Evolutionary conservation across 768 basidiomycete species (phyloP), one percentile per base, ranked within the genome.

Genomic region (Boletus reticuloceps): DNA sequence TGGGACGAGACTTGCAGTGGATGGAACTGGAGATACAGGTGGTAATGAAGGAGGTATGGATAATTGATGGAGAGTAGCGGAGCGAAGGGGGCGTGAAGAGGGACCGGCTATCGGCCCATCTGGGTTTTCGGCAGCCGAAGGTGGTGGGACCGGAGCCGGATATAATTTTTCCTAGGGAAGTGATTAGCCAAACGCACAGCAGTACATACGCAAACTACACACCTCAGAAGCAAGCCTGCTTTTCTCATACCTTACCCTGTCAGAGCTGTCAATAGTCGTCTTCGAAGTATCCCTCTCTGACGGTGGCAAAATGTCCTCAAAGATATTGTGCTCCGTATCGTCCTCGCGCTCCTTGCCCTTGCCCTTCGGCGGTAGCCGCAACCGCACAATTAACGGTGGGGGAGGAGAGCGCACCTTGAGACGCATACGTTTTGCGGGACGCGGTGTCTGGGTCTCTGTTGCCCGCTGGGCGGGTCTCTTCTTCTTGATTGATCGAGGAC

Each of bases 141-240:
- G 59, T 38, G 70, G 71, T 46, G 69, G 74, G 31, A 69, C 73
- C 32, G 72, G 69, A 50, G 75, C 70, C 36, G 82, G 78, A 58
- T 75, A 75, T 32, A 81, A 74, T 64, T 82, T 84, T 50, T 75
- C 74, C 82, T 86, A 60, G 17, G 34, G 56, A 54, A 38, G 46
- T 31, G 40, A 57, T 59, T 47, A 65, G 47, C 38, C 50, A 54
- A 20, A 9, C 11, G 45, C 8, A 11, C 12, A 8, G 8, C 5
- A 22, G 34, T 36, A 29, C 37, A 19, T 22, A 58, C 34, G 17
- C 31, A 22, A 40, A 19, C 32, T 29, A 66, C 81, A 59, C 61
- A 92, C 91, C 75, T 98, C 94, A 22, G 89, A 91, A 13, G 75
- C 67, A n/a, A 77, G 62, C 49, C 87, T 78, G 64, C 86, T 89